Evolutionary conservation across 1,284 basidiomycete species (phyloP), one percentile per base, ranked within the genome.

Genomic region (Phlebopus sp.): DNA sequence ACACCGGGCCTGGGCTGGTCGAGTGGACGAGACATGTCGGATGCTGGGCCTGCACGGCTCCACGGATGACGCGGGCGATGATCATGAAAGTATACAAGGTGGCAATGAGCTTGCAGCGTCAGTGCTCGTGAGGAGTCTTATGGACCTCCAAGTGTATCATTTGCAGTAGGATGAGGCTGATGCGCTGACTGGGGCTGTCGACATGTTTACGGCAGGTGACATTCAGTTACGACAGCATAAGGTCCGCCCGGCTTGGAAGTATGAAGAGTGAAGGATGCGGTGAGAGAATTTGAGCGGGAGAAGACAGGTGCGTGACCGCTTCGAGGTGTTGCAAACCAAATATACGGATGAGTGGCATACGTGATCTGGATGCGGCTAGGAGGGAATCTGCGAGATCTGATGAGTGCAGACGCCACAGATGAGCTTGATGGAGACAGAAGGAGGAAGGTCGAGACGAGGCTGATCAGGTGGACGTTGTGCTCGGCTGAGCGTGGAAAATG

Each of bases 161-260:
- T 29, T 11, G 8, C 7, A 29, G 25, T 8, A 2, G 7, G 27
- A 29, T 29, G 27, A 29, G 27, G 27, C 7, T 29, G 27, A 11
- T 11, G 27, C 25, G 25, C 25, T 25, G 21, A 38, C 18, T 19
- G 37, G 2, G 27, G 13, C 19, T 39, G 37, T 13, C 23, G 15
- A 25, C 15, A 27, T 5, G 10, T 14, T 27, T 27, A 39, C 23
- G 23, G 27, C 23, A 39, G 23, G 23, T 36, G 14, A 18, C 9
- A 9, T 13, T 46, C 23, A n/a, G 25, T 19, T 36, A 47, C 45
- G 46, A 6, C 7, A 29, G 15, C 14, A 3, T 35, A 39, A 48
- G 53, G 45, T 58, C 55, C 56, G 57, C 32, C 57, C 55, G 51
- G 36, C 40, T 42, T 56, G 53, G 45, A 45, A 25, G 42, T 17